phyloP scores from a whole-genome alignment of 805 yeast species.

The Suhomyces emberorum region DNA sequence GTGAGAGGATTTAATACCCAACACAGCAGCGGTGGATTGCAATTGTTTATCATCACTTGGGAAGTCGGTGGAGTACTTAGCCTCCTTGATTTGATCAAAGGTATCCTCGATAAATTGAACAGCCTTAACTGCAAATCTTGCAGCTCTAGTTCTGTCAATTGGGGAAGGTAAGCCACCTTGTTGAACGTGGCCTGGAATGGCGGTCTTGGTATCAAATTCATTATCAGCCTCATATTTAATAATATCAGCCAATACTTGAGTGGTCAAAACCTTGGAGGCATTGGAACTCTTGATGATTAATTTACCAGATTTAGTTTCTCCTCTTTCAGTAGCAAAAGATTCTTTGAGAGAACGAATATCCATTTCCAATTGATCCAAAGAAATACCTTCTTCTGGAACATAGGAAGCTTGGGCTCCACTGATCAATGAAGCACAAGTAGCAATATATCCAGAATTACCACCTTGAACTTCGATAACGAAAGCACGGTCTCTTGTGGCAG shows the following conservation, averaged over 20 bases:
- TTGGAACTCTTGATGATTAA: constrained; percentile 64
- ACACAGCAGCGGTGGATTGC: constrained; percentile 37
- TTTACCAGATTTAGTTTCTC: constrained; percentile 67
- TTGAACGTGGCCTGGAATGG: constrained; percentile 93
- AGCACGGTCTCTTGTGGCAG: constrained; percentile 73
- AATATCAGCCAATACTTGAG: constrained; percentile 69
- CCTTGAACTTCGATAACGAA: constrained; percentile 85
- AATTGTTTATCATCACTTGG: constrained; percentile 31
- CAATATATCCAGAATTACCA: constrained; percentile 78
- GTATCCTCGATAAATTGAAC: constrained; percentile 78
- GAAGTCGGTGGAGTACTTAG: constrained; percentile 30
- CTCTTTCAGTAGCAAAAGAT: constrained; percentile 58
- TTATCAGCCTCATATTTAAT: constrained; percentile 61
- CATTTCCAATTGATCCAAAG: constrained; percentile 55
- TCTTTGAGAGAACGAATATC: constrained; percentile 63
- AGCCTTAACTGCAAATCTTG: constrained; percentile 86
- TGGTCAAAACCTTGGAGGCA: constrained; percentile 63
- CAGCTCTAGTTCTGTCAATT: constrained; percentile 86
- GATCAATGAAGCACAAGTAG: constrained; percentile 63
- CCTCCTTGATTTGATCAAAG: constrained; percentile 17
- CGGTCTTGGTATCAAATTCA: constrained; percentile 72
- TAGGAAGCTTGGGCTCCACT: constrained; percentile 74
- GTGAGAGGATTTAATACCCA: constrained; percentile 64
- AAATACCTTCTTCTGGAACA: constrained; percentile 70
- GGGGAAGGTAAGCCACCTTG: constrained; percentile 96